Base-by-base conservation (phyloP, 225 moss, liverwort and hornwort genomes). In the Sphagnum contortum region DNA sequence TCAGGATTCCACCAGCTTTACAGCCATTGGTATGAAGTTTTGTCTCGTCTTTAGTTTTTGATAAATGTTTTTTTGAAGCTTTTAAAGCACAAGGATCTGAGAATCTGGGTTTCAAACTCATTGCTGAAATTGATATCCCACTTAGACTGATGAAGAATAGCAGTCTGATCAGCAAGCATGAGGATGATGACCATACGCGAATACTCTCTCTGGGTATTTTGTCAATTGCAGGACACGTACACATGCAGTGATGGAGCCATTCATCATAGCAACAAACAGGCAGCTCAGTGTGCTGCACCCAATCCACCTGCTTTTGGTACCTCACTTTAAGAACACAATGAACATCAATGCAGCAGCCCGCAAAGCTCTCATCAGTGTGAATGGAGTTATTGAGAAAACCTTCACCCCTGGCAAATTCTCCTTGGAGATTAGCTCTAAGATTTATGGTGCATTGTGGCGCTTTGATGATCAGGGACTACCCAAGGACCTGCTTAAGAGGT, bases 271-370 rank as follows among this genome's bases (percentile, higher is more conserved):
- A 4, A 59, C 68, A 29, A 48, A 68, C 48, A 68, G 68, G 57
- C 68, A 68, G 44, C 68, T 68, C 6, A 59, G 68, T 58, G 68
- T 50, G 59, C 6, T 68, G 49, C 68, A 68, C 14, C 68, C 68
- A 11, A 50, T 68, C 4, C 59, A 59, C 48, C 48, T 48, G 6
- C n/a, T 68, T 3, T 11, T 68, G 57, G 49, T 47, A 44, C 58
- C 57, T 48, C 68, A 68, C 45, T 58, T 67, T 44, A 56, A 57
- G 11, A 56, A 70, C 69, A 61, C 69, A 3, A 54, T 56, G 55
- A 6, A 51, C 45, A 70, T 63, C n/a, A 70, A 70, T 52, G 50
- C 51, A 51, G 8, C n/a, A 10, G 70, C 70, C 12, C 50, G 70
- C n/a, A 9, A 50, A 45, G 2, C 6, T 7, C 62, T 70, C 4